Percentiles rank a stretch among this genome's conserved stretches.
Conservation (phyloP, 176 grass and related monocot genomes). For the Canna indica region DNA sequence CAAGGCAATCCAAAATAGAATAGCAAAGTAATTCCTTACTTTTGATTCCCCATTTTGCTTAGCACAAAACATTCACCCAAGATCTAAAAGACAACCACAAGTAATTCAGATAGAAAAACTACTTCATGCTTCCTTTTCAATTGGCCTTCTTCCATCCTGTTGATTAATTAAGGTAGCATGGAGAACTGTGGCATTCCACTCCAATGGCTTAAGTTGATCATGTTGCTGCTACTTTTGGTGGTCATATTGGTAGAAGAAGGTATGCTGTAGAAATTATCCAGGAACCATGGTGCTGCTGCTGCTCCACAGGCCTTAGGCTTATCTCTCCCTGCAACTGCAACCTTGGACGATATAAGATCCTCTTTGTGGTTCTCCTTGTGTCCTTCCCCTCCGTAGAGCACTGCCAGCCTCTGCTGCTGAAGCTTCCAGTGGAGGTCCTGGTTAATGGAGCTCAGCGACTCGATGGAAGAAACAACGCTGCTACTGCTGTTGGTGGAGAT, state of each 20-base stretch:
- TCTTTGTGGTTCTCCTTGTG: slow-evolving; percentile 1
- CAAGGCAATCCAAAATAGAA: no score
- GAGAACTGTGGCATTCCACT: slow-evolving; percentile 26
- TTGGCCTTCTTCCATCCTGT: neutral
- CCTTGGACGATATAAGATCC: no score
- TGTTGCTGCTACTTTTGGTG: slow-evolving; percentile 11
- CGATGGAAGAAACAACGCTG: slow-evolving; percentile 75
- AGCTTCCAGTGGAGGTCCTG: slow-evolving; percentile 96
- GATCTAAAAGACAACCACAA: no score
- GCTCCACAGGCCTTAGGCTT: neutral
- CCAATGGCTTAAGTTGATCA: slow-evolving; percentile 20
- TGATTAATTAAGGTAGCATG: neutral
- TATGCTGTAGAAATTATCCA: slow-evolving; percentile 17
- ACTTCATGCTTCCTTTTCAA: neutral
- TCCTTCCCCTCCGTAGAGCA: slow-evolving; percentile 40
- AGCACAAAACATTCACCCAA: no score
- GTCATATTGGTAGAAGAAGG: slow-evolving; percentile 2
- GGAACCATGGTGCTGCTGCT: slow-evolving; percentile 9
- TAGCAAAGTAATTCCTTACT: no score
- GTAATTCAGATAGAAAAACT: neutral
- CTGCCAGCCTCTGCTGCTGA: slow-evolving; percentile 74
- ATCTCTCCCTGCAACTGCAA: no score
- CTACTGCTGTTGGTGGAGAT: no score
- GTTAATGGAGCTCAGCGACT: slow-evolving; percentile 96
- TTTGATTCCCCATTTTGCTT: no score